Conservation (phyloP, 805 yeast genomes). For the Myxozyma sirexii region DNA sequence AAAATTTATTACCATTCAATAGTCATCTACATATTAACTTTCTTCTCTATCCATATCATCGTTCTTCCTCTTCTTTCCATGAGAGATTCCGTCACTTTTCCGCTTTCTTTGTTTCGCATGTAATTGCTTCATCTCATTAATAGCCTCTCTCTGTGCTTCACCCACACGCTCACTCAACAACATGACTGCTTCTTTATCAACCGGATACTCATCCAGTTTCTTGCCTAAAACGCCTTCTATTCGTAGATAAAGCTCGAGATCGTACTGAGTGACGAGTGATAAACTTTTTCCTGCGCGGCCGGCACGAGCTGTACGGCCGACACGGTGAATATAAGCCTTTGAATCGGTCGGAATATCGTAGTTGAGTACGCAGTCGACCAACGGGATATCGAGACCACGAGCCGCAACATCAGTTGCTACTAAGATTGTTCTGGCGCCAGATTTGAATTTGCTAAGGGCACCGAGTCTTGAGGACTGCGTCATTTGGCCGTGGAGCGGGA, state of each 20-base stretch:
- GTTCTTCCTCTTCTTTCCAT: slow-evolving; percentile 45
- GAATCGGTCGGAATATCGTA: slow-evolving; percentile 95
- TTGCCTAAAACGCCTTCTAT: slow-evolving; percentile 85
- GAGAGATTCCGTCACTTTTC: slow-evolving; percentile 31
- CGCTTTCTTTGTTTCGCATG: slow-evolving; percentile 51
- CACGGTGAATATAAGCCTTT: slow-evolving; percentile 98
- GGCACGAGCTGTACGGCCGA: slow-evolving; percentile 95
- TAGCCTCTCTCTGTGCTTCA: slow-evolving; percentile 88
- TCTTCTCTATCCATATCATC: slow-evolving; percentile 55
- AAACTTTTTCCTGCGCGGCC: slow-evolving; percentile 87
- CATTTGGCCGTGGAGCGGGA: slow-evolving; percentile 92
- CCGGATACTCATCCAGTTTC: slow-evolving; percentile 80
- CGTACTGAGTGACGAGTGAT: slow-evolving; percentile 91
- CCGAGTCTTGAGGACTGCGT: slow-evolving; percentile 84
- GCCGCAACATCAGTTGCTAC: slow-evolving; percentile 99
- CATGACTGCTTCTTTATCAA: slow-evolving; percentile 74
- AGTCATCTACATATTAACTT: not conserved
- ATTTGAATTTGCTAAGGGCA: slow-evolving; percentile 90
- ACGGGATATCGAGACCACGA: slow-evolving; percentile 99
- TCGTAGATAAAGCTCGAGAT: slow-evolving; percentile 81
- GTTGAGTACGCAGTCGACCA: slow-evolving; percentile 95
- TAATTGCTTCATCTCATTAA: slow-evolving; percentile 70
- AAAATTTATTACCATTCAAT: too few relatives aligned
- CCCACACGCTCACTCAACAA: slow-evolving; percentile 85
- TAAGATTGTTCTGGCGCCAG: slow-evolving; percentile 87